A percentile compares a stretch with the other conserved stretches of the same genome.
phyloP scores from a whole-genome alignment of 768 basidiomycete species.

The Termitomyces sp. region DNA sequence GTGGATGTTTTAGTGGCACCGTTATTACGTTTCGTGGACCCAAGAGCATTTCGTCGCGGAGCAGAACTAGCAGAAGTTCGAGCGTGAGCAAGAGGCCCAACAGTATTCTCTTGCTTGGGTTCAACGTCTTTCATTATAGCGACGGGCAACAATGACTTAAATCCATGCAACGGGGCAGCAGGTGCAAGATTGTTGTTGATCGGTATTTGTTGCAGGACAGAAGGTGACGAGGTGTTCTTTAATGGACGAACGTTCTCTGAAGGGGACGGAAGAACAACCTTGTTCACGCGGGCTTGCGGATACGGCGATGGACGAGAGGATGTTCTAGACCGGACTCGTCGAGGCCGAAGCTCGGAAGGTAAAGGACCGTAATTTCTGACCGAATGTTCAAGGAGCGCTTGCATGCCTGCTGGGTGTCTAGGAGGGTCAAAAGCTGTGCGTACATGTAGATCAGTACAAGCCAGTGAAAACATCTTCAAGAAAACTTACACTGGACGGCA shows the following conservation, averaged over 20 bases:
- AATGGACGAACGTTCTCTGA: constrained; percentile 27
- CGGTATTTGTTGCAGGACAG: constrained; percentile 37
- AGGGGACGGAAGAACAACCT: constrained; percentile 33
- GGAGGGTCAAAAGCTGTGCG: constrained; percentile 67
- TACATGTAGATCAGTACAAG: constrained; percentile 6
- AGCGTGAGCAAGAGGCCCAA: constrained; percentile 26
- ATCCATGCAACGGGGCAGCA: constrained; percentile 28
- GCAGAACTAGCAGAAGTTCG: constrained; percentile 52
- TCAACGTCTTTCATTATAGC: constrained; percentile 30
- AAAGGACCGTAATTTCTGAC: constrained; percentile 67
- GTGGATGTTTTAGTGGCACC: constrained; percentile 35
- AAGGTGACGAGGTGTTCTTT: constrained; percentile 13
- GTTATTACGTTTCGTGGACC: constrained; percentile 59
- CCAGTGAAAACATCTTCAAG: background rate
- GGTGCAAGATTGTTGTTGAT: constrained; percentile 36
- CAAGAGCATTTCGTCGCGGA: constrained; percentile 51
- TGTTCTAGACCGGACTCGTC: constrained; percentile 59
- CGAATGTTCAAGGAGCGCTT: constrained; percentile 68
- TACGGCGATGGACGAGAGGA: constrained; percentile 73
- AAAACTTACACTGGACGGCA: constrained; percentile 61
- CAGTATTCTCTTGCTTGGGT: constrained; percentile 32
- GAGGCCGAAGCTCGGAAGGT: constrained; percentile 64
- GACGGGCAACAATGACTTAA: constrained; percentile 41
- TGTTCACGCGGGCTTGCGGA: constrained; percentile 44
- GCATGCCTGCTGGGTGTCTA: constrained; percentile 57